Conservation (phyloP, 2,329 filamentous ascomycete genomes). For the Erysiphe pulchra region DNA sequence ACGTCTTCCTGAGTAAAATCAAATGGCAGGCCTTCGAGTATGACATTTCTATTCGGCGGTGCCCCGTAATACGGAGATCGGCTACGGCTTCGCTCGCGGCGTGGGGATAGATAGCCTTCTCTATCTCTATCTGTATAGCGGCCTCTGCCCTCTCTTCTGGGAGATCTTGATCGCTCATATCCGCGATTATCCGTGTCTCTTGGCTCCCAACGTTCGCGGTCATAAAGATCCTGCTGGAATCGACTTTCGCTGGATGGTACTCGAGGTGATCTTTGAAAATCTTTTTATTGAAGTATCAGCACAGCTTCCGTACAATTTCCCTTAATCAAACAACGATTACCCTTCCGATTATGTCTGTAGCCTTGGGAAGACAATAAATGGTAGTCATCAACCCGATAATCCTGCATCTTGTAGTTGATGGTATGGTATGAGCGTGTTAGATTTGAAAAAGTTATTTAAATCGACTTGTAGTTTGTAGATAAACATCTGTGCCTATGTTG, state of each 20-base stretch:
- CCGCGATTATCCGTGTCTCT: constrained; percentile 12
- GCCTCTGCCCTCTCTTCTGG: constrained; percentile 11
- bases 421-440: too few relatives aligned
- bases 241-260: constrained; percentile 6
- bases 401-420: constrained; percentile 16
- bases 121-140: constrained; percentile 13
- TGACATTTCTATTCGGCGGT: constrained; percentile 23
- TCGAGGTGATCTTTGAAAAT: constrained; percentile 11
- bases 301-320: constrained; percentile 8
- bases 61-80: constrained; percentile 13
- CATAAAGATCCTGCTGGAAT: constrained; percentile 4
- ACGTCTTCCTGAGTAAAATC: constrained; percentile 25
- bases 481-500: too few relatives aligned
- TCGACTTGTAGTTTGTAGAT: too few relatives aligned
- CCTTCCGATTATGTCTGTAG: constrained; percentile 12
- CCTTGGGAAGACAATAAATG: constrained; percentile 7
- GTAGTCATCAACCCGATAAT: constrained; percentile 15
- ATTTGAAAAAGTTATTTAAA: too few relatives aligned
- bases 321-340: constrained; percentile 14
- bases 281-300: constrained; percentile 14
- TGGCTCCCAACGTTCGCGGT: constrained; percentile 10
- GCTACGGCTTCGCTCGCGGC: constrained; percentile 10
- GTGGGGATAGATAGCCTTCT: constrained; percentile 13
- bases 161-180: constrained; percentile 16
- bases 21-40: constrained; percentile 26